phyloP scores from a whole-genome alignment of 176 grass and related monocot genomes.

The Bothriochloa decipiens region DNA sequence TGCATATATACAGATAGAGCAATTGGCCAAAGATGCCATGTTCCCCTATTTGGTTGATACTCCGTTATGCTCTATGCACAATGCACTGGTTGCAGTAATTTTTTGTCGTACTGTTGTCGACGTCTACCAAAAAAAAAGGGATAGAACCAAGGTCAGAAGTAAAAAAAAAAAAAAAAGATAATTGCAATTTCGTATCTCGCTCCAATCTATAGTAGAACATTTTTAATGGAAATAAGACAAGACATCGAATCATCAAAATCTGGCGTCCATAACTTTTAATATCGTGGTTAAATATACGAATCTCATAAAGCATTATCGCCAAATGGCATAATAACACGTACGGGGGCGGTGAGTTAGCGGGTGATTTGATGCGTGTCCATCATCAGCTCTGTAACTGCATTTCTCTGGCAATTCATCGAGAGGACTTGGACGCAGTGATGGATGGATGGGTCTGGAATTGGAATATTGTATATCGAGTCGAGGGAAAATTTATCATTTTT shows the following conservation, averaged over 20 bases:
- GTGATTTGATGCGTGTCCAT: constrained; percentile 38
- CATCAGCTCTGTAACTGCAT: constrained; percentile 18
- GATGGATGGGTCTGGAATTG: background rate
- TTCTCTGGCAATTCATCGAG: constrained; percentile 22
- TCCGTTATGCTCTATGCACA: background rate
- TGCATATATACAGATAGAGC: background rate
- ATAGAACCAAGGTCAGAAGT: background rate
- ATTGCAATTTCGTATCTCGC: background rate
- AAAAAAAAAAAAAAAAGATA: background rate
- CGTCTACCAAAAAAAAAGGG: background rate
- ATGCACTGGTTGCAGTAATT: background rate
- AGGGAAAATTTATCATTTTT: too few species aligned
- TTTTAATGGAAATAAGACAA: background rate
- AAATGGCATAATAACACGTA: constrained; percentile 7
- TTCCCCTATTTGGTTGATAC: background rate
- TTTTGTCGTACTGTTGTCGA: background rate
- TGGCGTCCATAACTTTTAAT: constrained; percentile 12
- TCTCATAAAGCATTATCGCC: background rate
- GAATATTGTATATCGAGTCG: background rate
- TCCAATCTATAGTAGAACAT: background rate
- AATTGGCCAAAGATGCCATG: background rate
- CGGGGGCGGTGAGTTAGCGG: background rate
- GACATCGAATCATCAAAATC: constrained; percentile 24
- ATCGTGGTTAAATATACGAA: constrained; percentile 40
- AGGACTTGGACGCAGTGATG: background rate